Evolutionary conservation across 352 stramenopile species (phyloP).

Genomic region (Globisporangium cylindrosporum): DNA sequence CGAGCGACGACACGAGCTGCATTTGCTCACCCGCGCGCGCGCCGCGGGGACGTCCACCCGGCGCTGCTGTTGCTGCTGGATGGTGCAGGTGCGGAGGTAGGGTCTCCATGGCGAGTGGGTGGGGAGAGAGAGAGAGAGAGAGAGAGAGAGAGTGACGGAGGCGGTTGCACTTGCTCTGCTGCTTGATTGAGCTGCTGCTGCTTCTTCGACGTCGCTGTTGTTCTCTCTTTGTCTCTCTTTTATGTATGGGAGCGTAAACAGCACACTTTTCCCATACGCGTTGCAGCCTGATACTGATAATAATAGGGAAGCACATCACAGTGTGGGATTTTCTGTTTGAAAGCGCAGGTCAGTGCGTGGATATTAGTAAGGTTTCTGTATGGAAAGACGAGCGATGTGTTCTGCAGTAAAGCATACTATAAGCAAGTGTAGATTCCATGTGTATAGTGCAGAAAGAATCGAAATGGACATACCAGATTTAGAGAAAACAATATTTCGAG

Average conservation of each 20-base stretch:
- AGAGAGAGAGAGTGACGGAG: neutral
- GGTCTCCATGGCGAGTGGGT: neutral
- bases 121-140: too few relatives aligned
- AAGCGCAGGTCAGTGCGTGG: neutral
- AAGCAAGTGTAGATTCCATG: too few relatives aligned
- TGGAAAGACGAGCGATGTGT: too few relatives aligned
- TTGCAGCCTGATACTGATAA: neutral
- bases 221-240: neutral
- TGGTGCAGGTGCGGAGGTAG: neutral
- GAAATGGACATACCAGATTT: too few relatives aligned
- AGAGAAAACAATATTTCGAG: too few relatives aligned
- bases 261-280: neutral
- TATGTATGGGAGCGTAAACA: neutral
- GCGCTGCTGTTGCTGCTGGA: neutral
- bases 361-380: too few relatives aligned
- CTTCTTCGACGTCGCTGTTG: neutral
- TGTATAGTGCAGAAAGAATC: too few relatives aligned
- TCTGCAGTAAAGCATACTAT: too few relatives aligned
- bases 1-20: constrained; percentile 36
- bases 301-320: neutral
- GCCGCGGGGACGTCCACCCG: neutral
- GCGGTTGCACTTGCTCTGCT: neutral
- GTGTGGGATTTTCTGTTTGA: neutral
- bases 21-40: constrained; percentile 14
- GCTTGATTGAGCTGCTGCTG: neutral